Evolutionary conservation across 2,329 filamentous ascomycete genomes (phyloP).

Genomic region (Paecilomyces sp.): DNA sequence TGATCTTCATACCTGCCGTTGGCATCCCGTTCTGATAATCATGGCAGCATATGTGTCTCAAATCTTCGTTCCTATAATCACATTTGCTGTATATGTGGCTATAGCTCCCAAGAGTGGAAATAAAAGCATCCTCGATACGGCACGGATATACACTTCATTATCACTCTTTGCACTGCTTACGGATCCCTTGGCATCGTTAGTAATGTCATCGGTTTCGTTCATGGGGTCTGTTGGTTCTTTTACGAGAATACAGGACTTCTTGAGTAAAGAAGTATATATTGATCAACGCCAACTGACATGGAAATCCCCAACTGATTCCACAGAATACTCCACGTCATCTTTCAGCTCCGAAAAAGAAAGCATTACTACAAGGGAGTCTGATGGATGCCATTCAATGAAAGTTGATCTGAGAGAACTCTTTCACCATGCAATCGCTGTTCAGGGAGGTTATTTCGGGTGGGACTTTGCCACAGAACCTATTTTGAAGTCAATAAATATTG

Average conservation of each 20-base stretch:
- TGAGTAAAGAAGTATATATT: conserved; percentile 25
- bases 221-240: conserved; percentile 41
- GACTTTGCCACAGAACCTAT: conserved; percentile 33
- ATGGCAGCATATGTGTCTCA: conserved; percentile 29
- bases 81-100: conserved; percentile 38
- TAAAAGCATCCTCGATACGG: conserved; percentile 28
- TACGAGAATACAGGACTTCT: conserved; percentile 39
- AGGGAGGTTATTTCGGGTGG: conserved; percentile 43
- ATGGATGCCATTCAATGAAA: conserved; percentile 15
- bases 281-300: conserved; percentile 15
- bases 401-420: conserved; percentile 7
- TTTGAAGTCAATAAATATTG: conserved; percentile 35
- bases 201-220: conserved; percentile 39
- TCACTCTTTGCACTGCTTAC: conserved; percentile 41
- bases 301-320: neutral
- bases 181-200: conserved; percentile 39
- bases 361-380: conserved; percentile 14
- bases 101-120: conserved; percentile 29
- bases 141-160: conserved; percentile 40
- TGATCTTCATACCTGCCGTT: conserved; percentile 7
- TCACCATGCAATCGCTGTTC: conserved; percentile 30
- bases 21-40: conserved; percentile 9
- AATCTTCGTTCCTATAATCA: conserved; percentile 38
- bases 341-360: conserved; percentile 16
- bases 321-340: conserved; percentile 11